phyloP scores from a whole-genome alignment of 768 basidiomycete species.

The Pleurotus eryngii region DNA sequence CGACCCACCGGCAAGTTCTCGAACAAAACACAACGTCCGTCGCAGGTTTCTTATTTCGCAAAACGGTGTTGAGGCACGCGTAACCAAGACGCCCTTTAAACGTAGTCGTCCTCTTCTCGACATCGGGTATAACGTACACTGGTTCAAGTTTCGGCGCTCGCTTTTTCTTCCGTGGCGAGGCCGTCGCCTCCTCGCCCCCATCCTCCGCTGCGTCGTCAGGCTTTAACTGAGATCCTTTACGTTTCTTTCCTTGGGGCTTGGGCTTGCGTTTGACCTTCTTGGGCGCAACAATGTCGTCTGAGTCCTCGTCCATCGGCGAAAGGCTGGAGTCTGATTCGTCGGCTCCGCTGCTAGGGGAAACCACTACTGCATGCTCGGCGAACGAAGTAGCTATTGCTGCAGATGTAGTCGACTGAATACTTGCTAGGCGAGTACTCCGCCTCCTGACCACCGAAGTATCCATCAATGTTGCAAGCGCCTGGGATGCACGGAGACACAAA shows the following conservation, averaged over 20 bases:
- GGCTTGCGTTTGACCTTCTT: not conserved
- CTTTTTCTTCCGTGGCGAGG: constrained; percentile 16
- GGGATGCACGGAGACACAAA: not conserved
- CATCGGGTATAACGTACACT: constrained; percentile 68
- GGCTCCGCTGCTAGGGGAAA: not conserved
- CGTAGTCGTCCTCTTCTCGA: constrained; percentile 60
- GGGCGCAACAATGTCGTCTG: not conserved
- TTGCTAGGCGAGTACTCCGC: constrained; percentile 4
- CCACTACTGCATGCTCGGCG: not conserved
- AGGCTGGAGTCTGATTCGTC: not conserved
- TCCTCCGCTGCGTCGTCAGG: constrained; percentile 14
- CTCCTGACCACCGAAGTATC: not conserved
- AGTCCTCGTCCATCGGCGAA: not conserved
- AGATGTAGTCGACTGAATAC: not conserved
- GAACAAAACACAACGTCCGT: constrained; percentile 71
- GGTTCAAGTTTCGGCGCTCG: constrained; percentile 39
- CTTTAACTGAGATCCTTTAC: constrained; percentile 4
- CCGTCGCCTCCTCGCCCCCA: not conserved
- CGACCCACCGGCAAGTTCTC: constrained; percentile 53
- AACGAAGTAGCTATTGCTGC: not conserved
- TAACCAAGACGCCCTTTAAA: constrained; percentile 73
- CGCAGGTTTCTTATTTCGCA: constrained; percentile 68
- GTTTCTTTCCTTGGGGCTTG: not conserved
- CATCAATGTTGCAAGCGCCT: not conserved
- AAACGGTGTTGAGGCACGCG: constrained; percentile 83